Evolutionary conservation across 306 rosid species (phyloP), one percentile per base, ranked within the genome.

Genomic region (Ammopiptanthus mongolicus): DNA sequence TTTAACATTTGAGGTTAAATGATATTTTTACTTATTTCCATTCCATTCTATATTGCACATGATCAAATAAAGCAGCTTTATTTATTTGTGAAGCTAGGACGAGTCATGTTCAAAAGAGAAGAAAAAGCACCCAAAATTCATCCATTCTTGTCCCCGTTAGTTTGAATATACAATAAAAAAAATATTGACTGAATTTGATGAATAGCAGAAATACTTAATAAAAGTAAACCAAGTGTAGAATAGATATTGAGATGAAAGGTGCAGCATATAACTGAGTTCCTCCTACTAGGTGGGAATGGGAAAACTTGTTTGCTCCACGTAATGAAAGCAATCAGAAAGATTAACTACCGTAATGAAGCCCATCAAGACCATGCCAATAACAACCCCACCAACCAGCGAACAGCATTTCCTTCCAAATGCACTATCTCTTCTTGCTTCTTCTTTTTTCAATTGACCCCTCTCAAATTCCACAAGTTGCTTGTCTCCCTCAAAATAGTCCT

Each of bases 301-400:
- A 79, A 73, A 81, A 19, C 71, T 42, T 12, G 41, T 58, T 23
- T 61, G 55, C 5, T 74, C 75, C 23, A 33, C 79, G 53, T 11
- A 21, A 55, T 46, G 29, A 79, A 84, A 84, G 62, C 84, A 77
- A 29, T 60, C 74, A 62, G 77, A 76, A 29, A 80, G n/a, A 63
- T 39, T 65, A 10, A 75, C 48, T 78, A 85, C 28, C 2, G 28
- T 66, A 15, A 72, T 59, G 60, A 77, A 78, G 0, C 74, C 77
- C 86, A 84, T 82, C 21, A 88, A 64, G 59, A 66, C 41, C 79
- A 87, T 78, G 0, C 92, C 92, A 66, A 87, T 28, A 18, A 78
- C 58, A 59, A 81, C n/a, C 41, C 95, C 92, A 41, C 41, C 28
- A 34, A 67, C 69, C 82, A 83, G 1, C 48, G 81, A 88, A 82